Conservation (phyloP, 2,329 filamentous ascomycete species). For the Proliferodiscus dingleyae region DNA sequence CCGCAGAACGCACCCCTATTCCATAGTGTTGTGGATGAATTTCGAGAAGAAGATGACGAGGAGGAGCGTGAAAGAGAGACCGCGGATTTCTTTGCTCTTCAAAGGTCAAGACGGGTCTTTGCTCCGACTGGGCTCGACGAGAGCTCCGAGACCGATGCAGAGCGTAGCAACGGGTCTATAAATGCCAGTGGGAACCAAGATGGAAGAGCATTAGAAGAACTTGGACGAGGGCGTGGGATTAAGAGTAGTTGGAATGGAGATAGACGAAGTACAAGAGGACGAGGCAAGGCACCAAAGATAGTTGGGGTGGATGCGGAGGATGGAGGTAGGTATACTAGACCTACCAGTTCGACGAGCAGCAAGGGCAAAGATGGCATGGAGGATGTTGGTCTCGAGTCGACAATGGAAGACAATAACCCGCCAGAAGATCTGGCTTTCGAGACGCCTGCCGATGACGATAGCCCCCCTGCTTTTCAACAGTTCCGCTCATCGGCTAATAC, state of each 20-base stretch:
- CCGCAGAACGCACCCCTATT: conserved; percentile 86
- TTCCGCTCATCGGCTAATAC: conserved; percentile 37
- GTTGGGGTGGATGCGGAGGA: conserved; percentile 35
- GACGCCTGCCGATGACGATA: conserved; percentile 42
- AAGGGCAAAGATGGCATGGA: conserved; percentile 68
- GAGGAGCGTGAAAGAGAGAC: conserved; percentile 86
- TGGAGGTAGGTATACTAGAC: conserved; percentile 4
- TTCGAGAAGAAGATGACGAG: conserved; percentile 88
- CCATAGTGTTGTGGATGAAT: conserved; percentile 84
- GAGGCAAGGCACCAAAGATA: conserved; percentile 23
- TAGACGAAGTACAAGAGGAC: conserved; percentile 26
- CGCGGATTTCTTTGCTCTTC: conserved; percentile 88
- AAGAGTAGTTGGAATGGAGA: conserved; percentile 60
- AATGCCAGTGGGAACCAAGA: conserved; percentile 48
- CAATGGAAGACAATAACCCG: conserved; percentile 53
- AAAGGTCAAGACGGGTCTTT: conserved; percentile 84
- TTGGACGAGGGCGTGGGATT: conserved; percentile 45
- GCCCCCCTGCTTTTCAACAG: conserved; percentile 58
- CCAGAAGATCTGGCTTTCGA: conserved; percentile 57
- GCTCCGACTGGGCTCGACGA: conserved; percentile 78
- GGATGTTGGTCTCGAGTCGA: conserved; percentile 76
- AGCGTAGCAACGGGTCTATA: conserved; percentile 53
- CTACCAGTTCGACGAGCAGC: conserved; percentile 26
- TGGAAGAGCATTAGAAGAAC: conserved; percentile 41
- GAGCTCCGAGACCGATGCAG: conserved; percentile 76